phyloP scores from a whole-genome alignment of 495 filamentous ascomycete species.

The Astrocystis sublimbata region DNA sequence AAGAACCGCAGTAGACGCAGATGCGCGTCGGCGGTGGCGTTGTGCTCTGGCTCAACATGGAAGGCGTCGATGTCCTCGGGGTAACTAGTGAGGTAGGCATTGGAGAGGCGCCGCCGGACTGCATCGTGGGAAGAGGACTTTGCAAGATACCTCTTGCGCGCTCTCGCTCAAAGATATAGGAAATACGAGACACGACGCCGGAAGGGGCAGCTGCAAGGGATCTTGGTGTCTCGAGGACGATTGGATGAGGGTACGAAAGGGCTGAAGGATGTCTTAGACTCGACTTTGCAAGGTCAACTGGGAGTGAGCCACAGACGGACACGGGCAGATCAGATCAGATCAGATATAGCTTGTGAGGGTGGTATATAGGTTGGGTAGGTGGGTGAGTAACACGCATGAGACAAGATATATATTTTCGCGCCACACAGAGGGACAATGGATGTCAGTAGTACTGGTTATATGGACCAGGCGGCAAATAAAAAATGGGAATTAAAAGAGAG shows the following conservation, averaged over 20 bases:
- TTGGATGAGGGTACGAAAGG: background rate
- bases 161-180: conserved; percentile 2
- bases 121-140: conserved; percentile 32
- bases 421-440: background rate
- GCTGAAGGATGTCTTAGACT: conserved; percentile 18
- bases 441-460: background rate
- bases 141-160: background rate
- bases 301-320: background rate
- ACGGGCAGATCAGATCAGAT: conserved; percentile 18
- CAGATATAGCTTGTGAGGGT: background rate
- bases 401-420: background rate
- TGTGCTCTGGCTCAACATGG: conserved; percentile 29
- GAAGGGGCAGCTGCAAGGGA: background rate
- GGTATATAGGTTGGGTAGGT: too few species aligned
- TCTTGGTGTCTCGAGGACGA: conserved; percentile 1
- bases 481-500: background rate
- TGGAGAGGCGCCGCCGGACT: conserved; percentile 43
- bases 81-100: conserved; percentile 23
- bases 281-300: conserved; percentile 2
- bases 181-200: too few species aligned
- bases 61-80: conserved; percentile 28
- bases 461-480: background rate
- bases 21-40: conserved; percentile 54
- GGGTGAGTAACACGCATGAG: conserved; percentile 12
- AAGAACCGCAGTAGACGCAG: conserved; percentile 82